A percentile compares a stretch with the other conserved stretches of the same genome.
Conservation (phyloP, 805 yeast genomes). For the Candida fluviatilis region DNA sequence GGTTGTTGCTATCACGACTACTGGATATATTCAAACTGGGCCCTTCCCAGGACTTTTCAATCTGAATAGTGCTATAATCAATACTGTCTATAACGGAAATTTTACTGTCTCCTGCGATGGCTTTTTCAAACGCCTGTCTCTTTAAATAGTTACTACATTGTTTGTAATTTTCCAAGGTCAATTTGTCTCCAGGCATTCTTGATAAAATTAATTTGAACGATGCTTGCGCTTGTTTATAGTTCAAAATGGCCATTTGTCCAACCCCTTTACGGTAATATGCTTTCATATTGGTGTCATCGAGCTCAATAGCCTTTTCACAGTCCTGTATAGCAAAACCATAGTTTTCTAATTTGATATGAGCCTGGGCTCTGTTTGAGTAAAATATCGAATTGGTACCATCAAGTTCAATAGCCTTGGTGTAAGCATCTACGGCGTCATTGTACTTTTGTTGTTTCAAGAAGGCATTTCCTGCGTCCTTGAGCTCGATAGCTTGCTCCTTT, state of each 20-base stretch:
- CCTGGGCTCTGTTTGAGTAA: constrained; percentile 87
- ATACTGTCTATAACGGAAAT: constrained; percentile 43
- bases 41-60: constrained; percentile 59
- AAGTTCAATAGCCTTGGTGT: constrained; percentile 70
- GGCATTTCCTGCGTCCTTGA: constrained; percentile 70
- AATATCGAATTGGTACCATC: constrained; percentile 58
- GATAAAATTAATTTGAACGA: constrained; percentile 64
- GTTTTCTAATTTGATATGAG: constrained; percentile 78
- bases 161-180: constrained; percentile 57
- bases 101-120: constrained; percentile 72
- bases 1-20: constrained; percentile 13
- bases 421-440: constrained; percentile 61
- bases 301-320: constrained; percentile 63
- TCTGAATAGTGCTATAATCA: constrained; percentile 43
- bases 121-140: constrained; percentile 76
- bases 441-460: constrained; percentile 63
- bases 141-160: constrained; percentile 66
- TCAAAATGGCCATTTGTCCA: constrained; percentile 69
- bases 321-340: constrained; percentile 84
- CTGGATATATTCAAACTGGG: constrained; percentile 47
- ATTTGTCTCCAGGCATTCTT: constrained; percentile 62
- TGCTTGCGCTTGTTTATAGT: constrained; percentile 67
- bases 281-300: constrained; percentile 67
- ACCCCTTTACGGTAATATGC: constrained; percentile 87
- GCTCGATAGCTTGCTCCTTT: constrained; percentile 39